Percentiles rank a stretch among this genome's conserved stretches.
phyloP scores from a whole-genome alignment of 495 filamentous ascomycete genomes.

The Hypoxylon trugodes region DNA sequence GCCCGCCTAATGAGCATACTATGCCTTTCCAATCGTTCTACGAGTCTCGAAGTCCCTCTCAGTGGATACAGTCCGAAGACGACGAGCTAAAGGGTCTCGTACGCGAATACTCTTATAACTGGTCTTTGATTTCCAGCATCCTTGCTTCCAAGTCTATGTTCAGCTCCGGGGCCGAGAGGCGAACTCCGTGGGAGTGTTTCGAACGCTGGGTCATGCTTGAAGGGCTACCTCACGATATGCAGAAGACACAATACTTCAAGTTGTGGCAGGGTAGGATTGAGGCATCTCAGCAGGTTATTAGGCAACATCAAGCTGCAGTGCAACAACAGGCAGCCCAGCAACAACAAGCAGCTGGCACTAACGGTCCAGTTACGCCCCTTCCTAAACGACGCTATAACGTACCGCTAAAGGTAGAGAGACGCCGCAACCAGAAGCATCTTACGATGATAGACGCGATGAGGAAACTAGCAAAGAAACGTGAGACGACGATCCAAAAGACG shows the following conservation, averaged over 20 bases:
- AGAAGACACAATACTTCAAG: conserved; percentile 91
- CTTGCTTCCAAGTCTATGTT: conserved; percentile 76
- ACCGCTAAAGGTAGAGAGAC: conserved; percentile 81
- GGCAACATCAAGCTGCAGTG: conserved; percentile 63
- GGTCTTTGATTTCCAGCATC: conserved; percentile 88
- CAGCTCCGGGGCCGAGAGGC: conserved; percentile 82
- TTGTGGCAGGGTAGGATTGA: conserved; percentile 84
- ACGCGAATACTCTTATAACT: conserved; percentile 94
- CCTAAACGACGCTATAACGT: conserved; percentile 70
- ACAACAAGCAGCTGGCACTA: conserved; percentile 65
- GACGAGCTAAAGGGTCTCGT: conserved; percentile 85
- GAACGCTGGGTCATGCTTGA: conserved; percentile 94
- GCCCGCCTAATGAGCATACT: conserved; percentile 85
- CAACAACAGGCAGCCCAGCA: conserved; percentile 49
- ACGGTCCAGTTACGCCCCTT: conserved; percentile 65
- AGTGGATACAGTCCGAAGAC: conserved; percentile 91
- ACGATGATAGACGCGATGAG: conserved; percentile 92
- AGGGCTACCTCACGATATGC: conserved; percentile 88
- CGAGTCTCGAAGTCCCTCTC: conserved; percentile 82
- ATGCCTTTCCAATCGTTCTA: conserved; percentile 93
- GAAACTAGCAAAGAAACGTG: conserved; percentile 92
- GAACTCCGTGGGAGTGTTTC: conserved; percentile 99
- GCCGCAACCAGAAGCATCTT: conserved; percentile 83
- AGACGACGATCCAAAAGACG: conserved; percentile 84
- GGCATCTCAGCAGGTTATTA: conserved; percentile 71